Evolutionary conservation across 331 rosid genomes (phyloP), one percentile per base, ranked within the genome.

Genomic region (Quercus lobata): DNA sequence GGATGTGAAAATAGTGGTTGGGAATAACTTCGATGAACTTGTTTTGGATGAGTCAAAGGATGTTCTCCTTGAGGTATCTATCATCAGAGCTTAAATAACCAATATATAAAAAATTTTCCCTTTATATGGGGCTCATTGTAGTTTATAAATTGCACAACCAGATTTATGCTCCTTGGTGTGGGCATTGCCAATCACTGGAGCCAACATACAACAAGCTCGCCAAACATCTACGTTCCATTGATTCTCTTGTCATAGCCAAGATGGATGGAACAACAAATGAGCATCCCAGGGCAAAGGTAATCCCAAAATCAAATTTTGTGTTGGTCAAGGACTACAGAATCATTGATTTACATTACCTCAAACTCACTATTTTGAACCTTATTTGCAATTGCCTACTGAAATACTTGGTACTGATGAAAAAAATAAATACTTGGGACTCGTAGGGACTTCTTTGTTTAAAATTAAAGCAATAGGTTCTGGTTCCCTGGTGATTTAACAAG

Each of bases 161-260:
- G 99, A 91, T 96, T 44, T 93, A 96, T 89, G 98, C 99, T 82
- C 99, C 99, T 60, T 96, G 99, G 99, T 96, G 99, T 69, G 98
- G 98, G 73, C 99, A 96, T 85, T 96, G 99, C 88, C 94, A 93
- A 89, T 61, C 97, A 69, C 81, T 96, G 81, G 99, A 93, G 83
- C 99, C 99, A 69, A 87, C 89, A 79, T 96, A 90, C 87, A 86
- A 88, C 90, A 96, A 96, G 88, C 97, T 96, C 77, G 99, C 91
- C 72, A 91, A 90, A 83, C 97, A 93, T 83, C 90, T 96, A 76
- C 91, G 81, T 52, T 81, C 83, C 76, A 80, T 96, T 62, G 94
- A 96, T 9, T 96, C 99, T 58, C 75, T 96, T 56, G 97, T 96
- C 11, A 89, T 96, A 86, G 97, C 95, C 71, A 96, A 93, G 96